Evolutionary conservation across 805 yeast genomes (phyloP), one percentile per base, ranked within the genome.

Genomic region (Candida patagonica): DNA sequence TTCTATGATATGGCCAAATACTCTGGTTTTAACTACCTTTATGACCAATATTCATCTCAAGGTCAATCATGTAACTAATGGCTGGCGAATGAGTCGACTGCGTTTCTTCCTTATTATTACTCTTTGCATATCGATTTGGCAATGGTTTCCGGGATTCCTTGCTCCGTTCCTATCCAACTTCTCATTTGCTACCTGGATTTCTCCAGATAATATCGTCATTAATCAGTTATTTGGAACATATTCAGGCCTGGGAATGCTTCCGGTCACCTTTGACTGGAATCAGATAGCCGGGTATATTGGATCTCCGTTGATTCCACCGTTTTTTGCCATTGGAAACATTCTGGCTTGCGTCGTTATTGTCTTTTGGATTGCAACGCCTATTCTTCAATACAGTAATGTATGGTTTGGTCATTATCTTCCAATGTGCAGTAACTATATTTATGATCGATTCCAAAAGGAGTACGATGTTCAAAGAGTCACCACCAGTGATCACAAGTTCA

Each of bases 181-280:
- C 51, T 52, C 61, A 19, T 76, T 79, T 67, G 71, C 77, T 30
- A 66, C 79, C 16, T 80, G 87, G 86, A 76, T 76, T 35, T 66
- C 65, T 17, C 72, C 72, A n/a, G 57, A 74, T 31, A 75, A 75
- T 53, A 71, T 71, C 38, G 67, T 68, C n/a, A 68, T 79, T 16
- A 78, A 76, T 49, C 80, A 75, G 51, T 61, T 80, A 13, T 79
- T 80, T 48, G 89, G 89, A 36, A 64, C 72, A 5, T 45, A 60
- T 7, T 60, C 73, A 12, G 88, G 88, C 10, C 60, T 79, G 43
- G 86, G 84, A 16, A 52, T 77, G 54, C 57, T 77, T 47, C 87
- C 87, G 8, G 55, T 78, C 33, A 73, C 81, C 13, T 77, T 80
- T 51, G 85, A 79, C 58, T 80, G 84, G 84, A 71, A 71, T 50